Percentiles rank a stretch among this genome's conserved stretches.
Conservation (phyloP, 495 filamentous ascomycete genomes). For the Aspergillus olivimuriae region DNA sequence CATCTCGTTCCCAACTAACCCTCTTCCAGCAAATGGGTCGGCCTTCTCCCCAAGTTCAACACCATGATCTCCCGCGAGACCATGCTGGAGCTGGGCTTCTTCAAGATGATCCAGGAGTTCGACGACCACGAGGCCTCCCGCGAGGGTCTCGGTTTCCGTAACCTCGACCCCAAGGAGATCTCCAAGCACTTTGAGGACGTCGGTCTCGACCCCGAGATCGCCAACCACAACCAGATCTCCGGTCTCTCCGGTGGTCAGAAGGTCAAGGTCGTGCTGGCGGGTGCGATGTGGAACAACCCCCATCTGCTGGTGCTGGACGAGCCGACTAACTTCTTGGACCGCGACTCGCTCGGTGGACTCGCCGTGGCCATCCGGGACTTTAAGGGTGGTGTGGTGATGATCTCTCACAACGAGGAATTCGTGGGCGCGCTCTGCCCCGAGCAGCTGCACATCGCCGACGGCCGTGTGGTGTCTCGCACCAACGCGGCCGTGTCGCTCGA, state of each 20-base stretch:
- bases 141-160: slow-evolving; percentile 92
- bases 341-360: slow-evolving; percentile 90
- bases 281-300: slow-evolving; percentile 98
- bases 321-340: slow-evolving; percentile 98
- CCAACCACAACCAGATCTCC: slow-evolving; percentile 97
- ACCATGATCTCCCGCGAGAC: slow-evolving; percentile 90
- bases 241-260: slow-evolving; percentile 98
- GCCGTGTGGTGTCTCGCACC: slow-evolving; percentile 77
- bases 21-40: slow-evolving; percentile 67
- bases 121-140: slow-evolving; percentile 97
- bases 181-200: slow-evolving; percentile 97
- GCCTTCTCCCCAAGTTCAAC: slow-evolving; percentile 87
- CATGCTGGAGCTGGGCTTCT: slow-evolving; percentile 73
- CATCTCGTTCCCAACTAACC: slow-evolving; percentile 4
- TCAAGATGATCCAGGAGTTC: slow-evolving; percentile 93
- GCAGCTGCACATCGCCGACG: slow-evolving; percentile 89
- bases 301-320: slow-evolving; percentile 97
- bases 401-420: slow-evolving; percentile 99
- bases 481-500: slow-evolving; percentile 63
- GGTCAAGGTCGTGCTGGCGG: slow-evolving; percentile 98
- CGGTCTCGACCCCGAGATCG: slow-evolving; percentile 93
- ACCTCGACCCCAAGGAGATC: slow-evolving; percentile 87
- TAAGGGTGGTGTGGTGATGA: slow-evolving; percentile 97
- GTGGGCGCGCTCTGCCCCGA: slow-evolving; percentile 90
- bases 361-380: slow-evolving; percentile 96